phyloP scores from a whole-genome alignment of 768 basidiomycete genomes.

The Pleurotus tuoliensis region DNA sequence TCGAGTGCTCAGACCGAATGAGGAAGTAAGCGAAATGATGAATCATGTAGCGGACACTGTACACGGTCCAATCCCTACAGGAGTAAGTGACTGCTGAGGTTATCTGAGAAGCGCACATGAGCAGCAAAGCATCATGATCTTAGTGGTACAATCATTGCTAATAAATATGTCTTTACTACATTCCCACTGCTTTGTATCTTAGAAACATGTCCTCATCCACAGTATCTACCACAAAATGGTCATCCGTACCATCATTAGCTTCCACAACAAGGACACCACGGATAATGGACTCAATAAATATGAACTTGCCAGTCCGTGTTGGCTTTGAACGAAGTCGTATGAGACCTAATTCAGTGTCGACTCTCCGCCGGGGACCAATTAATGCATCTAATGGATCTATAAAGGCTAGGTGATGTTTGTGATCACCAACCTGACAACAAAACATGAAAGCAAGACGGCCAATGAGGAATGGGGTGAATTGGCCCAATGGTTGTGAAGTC shows the following conservation, averaged over 20 bases:
- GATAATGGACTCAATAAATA: conserved; percentile 25
- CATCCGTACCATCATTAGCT: conserved; percentile 12
- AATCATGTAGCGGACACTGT: too few species aligned
- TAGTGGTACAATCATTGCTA: too few species aligned
- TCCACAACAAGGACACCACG: conserved; percentile 21
- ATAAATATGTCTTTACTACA: too few species aligned
- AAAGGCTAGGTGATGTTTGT: conserved; percentile 14
- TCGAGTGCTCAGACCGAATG: too few species aligned
- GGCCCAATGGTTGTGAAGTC: background rate
- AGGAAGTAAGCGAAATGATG: too few species aligned
- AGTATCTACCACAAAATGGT: conserved; percentile 22
- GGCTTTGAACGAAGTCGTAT: conserved; percentile 11
- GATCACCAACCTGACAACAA: background rate
- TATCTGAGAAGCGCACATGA: too few species aligned
- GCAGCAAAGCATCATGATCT: too few species aligned
- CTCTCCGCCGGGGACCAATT: conserved; percentile 7
- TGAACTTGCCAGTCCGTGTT: conserved; percentile 12
- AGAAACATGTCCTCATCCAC: conserved; percentile 26
- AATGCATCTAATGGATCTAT: conserved; percentile 17
- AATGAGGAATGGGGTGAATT: conserved; percentile 13
- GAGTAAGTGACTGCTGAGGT: too few species aligned
- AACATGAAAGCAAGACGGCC: conserved; percentile 20
- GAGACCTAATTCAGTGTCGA: conserved; percentile 21
- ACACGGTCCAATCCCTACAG: too few species aligned
- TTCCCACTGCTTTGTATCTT: background rate